Conservation (phyloP, 176 grass and related monocot species). For the Avena insularis region DNA sequence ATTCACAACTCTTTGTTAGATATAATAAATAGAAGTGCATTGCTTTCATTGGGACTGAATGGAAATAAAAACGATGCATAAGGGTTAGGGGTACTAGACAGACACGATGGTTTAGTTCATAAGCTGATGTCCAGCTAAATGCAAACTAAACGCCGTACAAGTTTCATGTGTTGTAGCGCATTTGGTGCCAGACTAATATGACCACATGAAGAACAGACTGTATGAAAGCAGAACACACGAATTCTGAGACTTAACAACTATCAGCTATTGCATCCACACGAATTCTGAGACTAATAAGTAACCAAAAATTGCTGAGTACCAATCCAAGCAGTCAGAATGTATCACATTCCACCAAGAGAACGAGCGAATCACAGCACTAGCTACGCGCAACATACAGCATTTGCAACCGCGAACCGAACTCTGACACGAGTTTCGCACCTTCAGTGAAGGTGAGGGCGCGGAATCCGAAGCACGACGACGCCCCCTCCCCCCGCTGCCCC, state of each 20-base stretch:
- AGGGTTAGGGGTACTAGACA: not conserved
- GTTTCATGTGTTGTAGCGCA: not conserved
- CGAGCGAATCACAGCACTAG: not conserved
- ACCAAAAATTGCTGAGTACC: not conserved
- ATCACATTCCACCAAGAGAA: not conserved
- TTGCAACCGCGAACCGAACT: not conserved
- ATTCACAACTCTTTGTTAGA: not conserved
- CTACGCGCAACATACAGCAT: not conserved
- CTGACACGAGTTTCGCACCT: conserved; percentile 39
- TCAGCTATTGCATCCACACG: not conserved
- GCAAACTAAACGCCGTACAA: not conserved
- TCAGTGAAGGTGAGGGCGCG: conserved; percentile 29
- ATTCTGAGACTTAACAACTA: not conserved
- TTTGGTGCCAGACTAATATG: not conserved
- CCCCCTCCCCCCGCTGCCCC: conserved; percentile 37
- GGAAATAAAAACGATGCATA: not conserved
- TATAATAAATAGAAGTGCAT: not conserved
- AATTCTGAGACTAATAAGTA: not conserved
- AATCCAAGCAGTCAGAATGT: not conserved
- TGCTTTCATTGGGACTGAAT: not conserved
- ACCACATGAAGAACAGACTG: not conserved
- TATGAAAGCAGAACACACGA: not conserved
- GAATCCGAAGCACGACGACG: conserved; percentile 24
- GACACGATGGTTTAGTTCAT: not conserved
- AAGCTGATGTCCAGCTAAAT: conserved; percentile 17